These are phyloP conservation scores for Nicotiana otophora DNA, from an alignment of 257 asterid genomes.

Conservation along the genomic window DNA sequence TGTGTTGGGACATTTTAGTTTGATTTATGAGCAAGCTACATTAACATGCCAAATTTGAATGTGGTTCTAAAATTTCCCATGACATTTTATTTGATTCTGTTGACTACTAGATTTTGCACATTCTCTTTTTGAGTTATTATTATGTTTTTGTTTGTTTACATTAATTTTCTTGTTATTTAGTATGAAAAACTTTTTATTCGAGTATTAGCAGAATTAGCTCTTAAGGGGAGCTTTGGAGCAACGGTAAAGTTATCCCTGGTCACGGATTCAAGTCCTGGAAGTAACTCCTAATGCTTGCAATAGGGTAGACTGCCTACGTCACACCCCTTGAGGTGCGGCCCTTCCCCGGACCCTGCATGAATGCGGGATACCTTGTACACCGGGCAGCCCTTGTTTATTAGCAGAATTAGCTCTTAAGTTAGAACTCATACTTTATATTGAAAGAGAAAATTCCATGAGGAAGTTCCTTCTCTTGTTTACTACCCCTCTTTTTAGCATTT, in stretches of 20 bases:
- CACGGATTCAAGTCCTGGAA: no score
- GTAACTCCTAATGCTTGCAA: no score
- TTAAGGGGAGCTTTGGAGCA: no score
- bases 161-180: neutral
- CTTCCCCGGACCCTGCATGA: no score
- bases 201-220: neutral
- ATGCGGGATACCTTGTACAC: no score
- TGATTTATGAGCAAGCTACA: neutral
- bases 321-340: no score
- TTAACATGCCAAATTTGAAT: neutral
- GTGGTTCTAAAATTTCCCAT: neutral
- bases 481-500: neutral
- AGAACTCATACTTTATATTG: neutral
- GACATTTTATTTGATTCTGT: neutral
- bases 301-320: no score
- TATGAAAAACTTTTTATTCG: neutral
- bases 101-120: neutral
- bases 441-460: neutral
- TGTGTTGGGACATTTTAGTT: neutral
- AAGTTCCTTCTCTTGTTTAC: neutral
- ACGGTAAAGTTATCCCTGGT: no score
- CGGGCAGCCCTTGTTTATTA: neutral
- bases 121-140: neutral
- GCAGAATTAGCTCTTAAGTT: neutral
- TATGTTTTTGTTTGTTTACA: neutral